Evolutionary conservation across 495 filamentous ascomycete species (phyloP).

Genomic region (Trypethelium eluteriae): DNA sequence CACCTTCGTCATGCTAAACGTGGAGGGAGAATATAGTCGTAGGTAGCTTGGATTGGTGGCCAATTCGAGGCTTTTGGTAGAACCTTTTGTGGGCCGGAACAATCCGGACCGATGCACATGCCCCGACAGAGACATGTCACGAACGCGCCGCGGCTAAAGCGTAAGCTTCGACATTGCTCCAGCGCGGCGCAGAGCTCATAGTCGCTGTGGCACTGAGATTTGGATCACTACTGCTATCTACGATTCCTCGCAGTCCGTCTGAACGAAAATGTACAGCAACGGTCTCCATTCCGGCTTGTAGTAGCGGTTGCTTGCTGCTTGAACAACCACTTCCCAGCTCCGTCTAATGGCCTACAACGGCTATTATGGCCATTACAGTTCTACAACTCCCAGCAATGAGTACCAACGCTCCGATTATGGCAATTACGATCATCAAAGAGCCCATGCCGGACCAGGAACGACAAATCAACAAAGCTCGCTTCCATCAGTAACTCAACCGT

Average conservation of each 20-base stretch:
- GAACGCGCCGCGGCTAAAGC: no score
- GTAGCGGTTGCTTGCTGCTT: no score
- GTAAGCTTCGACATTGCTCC: no score
- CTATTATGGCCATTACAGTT: not conserved
- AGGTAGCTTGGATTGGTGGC: constrained; percentile 17
- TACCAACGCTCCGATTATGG: not conserved
- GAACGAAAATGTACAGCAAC: no score
- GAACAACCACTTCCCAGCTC: not conserved
- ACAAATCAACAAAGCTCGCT: not conserved
- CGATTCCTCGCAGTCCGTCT: no score
- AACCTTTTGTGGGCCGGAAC: not conserved
- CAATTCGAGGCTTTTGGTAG: not conserved
- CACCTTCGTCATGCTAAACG: not conserved
- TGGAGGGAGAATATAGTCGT: constrained; percentile 10
- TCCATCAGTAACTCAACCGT: not conserved
- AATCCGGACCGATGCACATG: not conserved
- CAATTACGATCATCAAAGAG: not conserved
- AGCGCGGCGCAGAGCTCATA: no score
- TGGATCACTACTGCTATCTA: no score
- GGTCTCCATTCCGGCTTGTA: no score
- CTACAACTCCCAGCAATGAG: not conserved
- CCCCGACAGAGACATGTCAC: no score
- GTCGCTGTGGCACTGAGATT: no score
- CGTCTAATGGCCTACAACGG: constrained; percentile 5
- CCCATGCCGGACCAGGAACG: not conserved